Base-by-base conservation (phyloP, 371 early-diverging fungal species). In the Rhizomucor miehei region DNA sequence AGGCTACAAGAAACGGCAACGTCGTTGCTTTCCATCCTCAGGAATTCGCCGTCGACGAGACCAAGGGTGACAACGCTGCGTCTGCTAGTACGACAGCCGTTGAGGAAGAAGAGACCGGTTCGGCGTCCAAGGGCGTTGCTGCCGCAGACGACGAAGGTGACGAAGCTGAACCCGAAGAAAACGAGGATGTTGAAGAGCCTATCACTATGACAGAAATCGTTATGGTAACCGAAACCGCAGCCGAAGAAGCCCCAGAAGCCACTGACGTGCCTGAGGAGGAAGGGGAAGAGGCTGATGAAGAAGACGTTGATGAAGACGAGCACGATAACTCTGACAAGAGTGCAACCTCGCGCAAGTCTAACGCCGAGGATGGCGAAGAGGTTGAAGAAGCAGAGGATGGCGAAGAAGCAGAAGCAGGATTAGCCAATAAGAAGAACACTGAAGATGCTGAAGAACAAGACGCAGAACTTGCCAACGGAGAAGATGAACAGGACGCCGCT, bases 281-380 rank as follows among this genome's bases (percentile, higher is more conserved):
- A 19, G 56, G 49, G 16, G 56, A 53, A 16, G 60, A 62, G 17
- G 44, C 35, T 1, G 54, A 52, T 1, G 67, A 41, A 8, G 63
- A 56, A 13, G 60, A 63, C 10, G 67, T 62, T 1, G 67, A 60
- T 3, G 65, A 52, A 25, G 49, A 46, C 24, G 37, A 53, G 21
- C 21, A 53, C 11, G 47, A 44, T n/a, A 48, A 40, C 29, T 25
- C 13, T 25, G 21, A 45, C 19, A 47, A 53, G 45, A 52, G 46
- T 38, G 24, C 39, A 6, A 19, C 35, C 19, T n/a, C n/a, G n/a
- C n/a, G n/a, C n/a, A 45, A 46, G 29, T 10, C 12, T 36, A 20
- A 24, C 41, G 24, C 41, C 16, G 39, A 55, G 13, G 38, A 50
- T 20, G 39, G 36, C 16, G 50, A 55, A 46, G 39, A 48, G 34